Percentiles rank a stretch among this genome's conserved stretches.
These are phyloP conservation scores for Macrophomina pseudophaseolina DNA, from an alignment of 2,329 filamentous ascomycete genomes.

Conservation along the genomic window DNA sequence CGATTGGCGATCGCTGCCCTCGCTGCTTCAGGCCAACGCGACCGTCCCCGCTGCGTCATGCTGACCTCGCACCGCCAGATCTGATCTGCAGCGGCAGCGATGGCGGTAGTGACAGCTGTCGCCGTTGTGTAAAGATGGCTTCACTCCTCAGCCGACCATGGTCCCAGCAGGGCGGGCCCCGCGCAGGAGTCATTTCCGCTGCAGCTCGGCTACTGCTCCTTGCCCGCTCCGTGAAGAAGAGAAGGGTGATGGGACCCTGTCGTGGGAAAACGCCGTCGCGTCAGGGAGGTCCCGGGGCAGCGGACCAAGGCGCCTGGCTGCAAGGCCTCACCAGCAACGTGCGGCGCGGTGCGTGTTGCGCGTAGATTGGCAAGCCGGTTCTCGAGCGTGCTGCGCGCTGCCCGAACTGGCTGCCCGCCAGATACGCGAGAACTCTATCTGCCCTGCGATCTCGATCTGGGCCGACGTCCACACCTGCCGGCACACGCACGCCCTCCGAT, in stretches of 20 bases:
- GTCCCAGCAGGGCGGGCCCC: no score
- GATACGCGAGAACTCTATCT: slow-evolving; percentile 25
- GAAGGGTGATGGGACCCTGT: neutral
- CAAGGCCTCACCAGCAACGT: neutral
- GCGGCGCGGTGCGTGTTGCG: slow-evolving; percentile 3
- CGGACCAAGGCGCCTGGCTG: neutral
- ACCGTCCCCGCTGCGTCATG: neutral
- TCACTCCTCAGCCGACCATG: no score
- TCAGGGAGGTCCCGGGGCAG: neutral
- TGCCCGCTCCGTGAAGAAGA: neutral
- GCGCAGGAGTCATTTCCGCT: no score
- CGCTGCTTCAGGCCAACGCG: neutral
- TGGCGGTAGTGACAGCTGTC: neutral
- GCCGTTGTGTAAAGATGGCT: no score
- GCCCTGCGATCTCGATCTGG: slow-evolving; percentile 13
- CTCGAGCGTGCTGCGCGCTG: neutral
- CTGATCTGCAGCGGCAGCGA: neutral
- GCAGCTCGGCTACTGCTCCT: neutral
- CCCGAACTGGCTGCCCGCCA: neutral
- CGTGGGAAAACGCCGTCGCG: neutral
- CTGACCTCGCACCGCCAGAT: neutral
- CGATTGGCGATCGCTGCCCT: slow-evolving; percentile 1
- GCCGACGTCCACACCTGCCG: neutral
- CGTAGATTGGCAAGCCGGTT: neutral
- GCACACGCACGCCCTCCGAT: neutral